Conservation (phyloP, 2,329 filamentous ascomycete genomes). For the Aspergillus nomiae region DNA sequence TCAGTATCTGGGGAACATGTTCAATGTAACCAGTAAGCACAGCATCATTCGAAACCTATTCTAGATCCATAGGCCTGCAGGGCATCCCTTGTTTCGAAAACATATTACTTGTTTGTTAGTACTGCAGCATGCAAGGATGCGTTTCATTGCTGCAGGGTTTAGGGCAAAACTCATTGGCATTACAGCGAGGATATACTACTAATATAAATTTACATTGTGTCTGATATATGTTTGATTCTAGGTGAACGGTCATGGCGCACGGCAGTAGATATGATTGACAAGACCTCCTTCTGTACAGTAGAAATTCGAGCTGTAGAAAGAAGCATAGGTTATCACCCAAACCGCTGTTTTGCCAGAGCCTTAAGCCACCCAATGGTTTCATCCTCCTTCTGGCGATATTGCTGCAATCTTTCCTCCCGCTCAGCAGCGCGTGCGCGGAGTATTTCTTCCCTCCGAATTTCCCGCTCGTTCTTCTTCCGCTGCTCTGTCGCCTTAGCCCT, state of each 20-base stretch:
- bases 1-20: too few species aligned
- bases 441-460: conserved; percentile 80
- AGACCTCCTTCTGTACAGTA: not conserved
- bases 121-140: not conserved
- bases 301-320: not conserved
- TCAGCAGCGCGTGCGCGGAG: conserved; percentile 74
- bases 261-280: not conserved
- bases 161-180: not conserved
- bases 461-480: conserved; percentile 78
- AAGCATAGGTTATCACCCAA: conserved; percentile 54
- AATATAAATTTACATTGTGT: not conserved
- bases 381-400: conserved; percentile 75
- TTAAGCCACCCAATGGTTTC: conserved; percentile 80
- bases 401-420: conserved; percentile 72
- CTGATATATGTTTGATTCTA: not conserved
- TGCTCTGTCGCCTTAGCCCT: conserved; percentile 65
- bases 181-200: not conserved
- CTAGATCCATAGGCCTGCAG: not conserved
- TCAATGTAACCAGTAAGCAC: too few species aligned
- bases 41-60: not conserved
- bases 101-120: not conserved
- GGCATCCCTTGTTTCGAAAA: not conserved
- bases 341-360: conserved; percentile 76
- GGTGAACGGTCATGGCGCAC: not conserved
- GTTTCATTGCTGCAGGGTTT: not conserved